Evolutionary conservation across 129 eudicot genomes (phyloP).

Genomic region (Flaveria linearis): DNA sequence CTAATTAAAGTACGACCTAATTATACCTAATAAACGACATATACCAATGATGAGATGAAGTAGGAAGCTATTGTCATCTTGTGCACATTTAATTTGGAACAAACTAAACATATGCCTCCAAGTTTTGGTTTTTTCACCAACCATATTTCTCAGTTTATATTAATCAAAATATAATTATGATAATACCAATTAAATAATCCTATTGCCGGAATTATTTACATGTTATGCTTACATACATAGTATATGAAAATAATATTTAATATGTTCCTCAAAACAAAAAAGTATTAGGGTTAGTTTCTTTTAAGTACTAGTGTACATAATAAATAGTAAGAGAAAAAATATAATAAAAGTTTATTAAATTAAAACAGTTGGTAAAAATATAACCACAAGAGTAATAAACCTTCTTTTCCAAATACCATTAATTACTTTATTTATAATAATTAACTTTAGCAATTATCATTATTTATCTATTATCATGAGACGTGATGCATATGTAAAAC

Average conservation of each 20-base stretch:
- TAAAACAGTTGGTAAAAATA: background rate
- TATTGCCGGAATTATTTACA: background rate
- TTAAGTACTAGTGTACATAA: background rate
- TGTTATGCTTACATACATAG: too few relatives aligned
- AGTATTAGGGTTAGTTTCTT: background rate
- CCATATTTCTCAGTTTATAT: conserved; percentile 20
- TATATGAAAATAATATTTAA: too few relatives aligned
- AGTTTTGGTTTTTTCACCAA: conserved; percentile 32
- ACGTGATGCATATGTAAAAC: conserved; percentile 30
- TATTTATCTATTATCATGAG: conserved; percentile 12
- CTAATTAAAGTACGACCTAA: too few relatives aligned
- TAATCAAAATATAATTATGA: background rate
- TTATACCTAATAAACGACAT: conserved; percentile 11
- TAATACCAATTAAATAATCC: conserved; percentile 8
- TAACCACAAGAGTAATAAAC: background rate
- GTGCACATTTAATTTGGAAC: conserved; percentile 12
- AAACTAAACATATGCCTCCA: conserved; percentile 31
- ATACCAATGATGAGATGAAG: conserved; percentile 35
- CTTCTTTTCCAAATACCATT: background rate
- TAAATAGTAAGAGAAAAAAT: too few relatives aligned
- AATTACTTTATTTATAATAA: background rate
- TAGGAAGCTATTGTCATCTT: conserved; percentile 25
- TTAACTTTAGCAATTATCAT: background rate
- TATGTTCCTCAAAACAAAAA: background rate
- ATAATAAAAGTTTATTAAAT: too few relatives aligned